Conservation (phyloP, 2,329 filamentous ascomycete genomes). For the Plenodomus lindquistii region DNA sequence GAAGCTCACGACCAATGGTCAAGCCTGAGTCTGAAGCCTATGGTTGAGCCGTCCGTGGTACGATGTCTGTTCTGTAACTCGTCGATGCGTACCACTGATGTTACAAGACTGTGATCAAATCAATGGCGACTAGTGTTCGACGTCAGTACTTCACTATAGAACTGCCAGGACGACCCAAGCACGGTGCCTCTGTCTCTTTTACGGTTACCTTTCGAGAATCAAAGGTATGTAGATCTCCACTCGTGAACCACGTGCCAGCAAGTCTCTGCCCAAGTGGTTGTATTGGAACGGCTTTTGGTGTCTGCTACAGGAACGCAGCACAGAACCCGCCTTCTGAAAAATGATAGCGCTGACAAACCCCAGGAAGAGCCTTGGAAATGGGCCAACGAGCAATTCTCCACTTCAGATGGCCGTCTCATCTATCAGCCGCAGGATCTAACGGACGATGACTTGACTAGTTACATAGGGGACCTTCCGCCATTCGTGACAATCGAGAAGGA, state of each 20-base stretch:
- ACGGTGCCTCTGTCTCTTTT: constrained; percentile 61
- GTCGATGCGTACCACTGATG: constrained; percentile 9
- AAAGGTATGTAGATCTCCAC: constrained; percentile 13
- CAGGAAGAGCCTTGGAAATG: constrained; percentile 66
- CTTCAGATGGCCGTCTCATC: constrained; percentile 66
- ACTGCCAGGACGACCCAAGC: constrained; percentile 50
- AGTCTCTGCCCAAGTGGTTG: not conserved
- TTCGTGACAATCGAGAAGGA: constrained; percentile 59
- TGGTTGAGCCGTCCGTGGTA: constrained; percentile 32
- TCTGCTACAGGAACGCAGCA: too few relatives aligned
- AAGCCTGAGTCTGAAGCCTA: constrained; percentile 59
- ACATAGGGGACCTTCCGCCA: constrained; percentile 62
- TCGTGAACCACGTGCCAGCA: not conserved
- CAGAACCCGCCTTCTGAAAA: not conserved
- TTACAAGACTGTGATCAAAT: constrained; percentile 27
- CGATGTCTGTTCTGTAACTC: not conserved
- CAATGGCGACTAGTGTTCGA: constrained; percentile 13
- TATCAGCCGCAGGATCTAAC: constrained; percentile 49
- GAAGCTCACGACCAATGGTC: constrained; percentile 60
- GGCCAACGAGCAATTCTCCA: constrained; percentile 66
- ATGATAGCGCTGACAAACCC: constrained; percentile 1
- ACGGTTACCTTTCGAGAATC: constrained; percentile 70
- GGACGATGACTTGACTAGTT: constrained; percentile 53
- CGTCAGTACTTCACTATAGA: constrained; percentile 60
- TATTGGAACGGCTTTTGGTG: too few relatives aligned